These are phyloP conservation scores for Obelidium mucronatum DNA, from an alignment of 192 early-diverging fungal genomes.

Conservation along the genomic window DNA sequence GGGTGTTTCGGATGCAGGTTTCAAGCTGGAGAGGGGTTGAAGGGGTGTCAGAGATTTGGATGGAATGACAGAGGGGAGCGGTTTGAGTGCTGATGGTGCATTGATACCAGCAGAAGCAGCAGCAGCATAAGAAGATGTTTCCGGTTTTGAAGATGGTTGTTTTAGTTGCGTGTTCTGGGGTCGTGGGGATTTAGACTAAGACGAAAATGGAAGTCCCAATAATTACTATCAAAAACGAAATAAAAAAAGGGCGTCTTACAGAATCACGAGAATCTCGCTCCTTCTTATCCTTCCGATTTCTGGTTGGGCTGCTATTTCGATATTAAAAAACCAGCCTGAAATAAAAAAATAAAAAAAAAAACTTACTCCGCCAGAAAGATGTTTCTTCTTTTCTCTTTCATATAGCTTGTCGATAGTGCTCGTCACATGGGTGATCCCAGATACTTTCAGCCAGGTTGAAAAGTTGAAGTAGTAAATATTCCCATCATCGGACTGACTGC, in stretches of 20 bases:
- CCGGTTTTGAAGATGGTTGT: neutral
- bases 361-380: conserved; percentile 4
- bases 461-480: conserved; percentile 74
- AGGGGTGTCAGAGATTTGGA: conserved; percentile 15
- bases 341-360: neutral
- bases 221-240: too few relatives aligned
- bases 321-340: too few relatives aligned
- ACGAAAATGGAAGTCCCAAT: too few relatives aligned
- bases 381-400: conserved; percentile 62
- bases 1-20: neutral
- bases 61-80: neutral
- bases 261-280: neutral
- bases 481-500: conserved; percentile 69
- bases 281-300: neutral
- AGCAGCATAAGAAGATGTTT: too few relatives aligned
- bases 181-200: conserved; percentile 6
- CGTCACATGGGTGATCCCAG: conserved; percentile 75
- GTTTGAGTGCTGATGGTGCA: neutral
- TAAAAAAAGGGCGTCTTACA: too few relatives aligned
- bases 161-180: neutral
- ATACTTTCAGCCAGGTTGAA: conserved; percentile 65
- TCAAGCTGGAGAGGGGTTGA: conserved; percentile 2
- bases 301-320: neutral
- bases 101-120: too few relatives aligned
- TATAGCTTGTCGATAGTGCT: conserved; percentile 67